Base-by-base conservation (phyloP, 2,329 filamentous ascomycete species). In the Xylariomycetidae sp. region DNA sequence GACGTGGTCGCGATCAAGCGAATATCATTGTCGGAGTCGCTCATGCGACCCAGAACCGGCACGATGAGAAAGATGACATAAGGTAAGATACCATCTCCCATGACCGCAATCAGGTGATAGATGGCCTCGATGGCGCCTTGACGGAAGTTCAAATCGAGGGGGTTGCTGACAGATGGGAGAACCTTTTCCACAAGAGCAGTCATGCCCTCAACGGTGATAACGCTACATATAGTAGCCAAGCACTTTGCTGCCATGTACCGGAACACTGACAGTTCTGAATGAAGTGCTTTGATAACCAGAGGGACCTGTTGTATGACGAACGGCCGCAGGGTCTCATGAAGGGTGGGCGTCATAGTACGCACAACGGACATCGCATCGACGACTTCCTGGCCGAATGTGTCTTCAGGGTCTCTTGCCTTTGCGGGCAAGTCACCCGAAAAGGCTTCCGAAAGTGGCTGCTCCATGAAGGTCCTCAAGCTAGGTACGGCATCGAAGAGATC, bases 11-110 rank as follows among this genome's bases (percentile, higher is more conserved):
- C 88, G 35, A 98, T 84, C 6, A 97, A 74, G 34, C 92, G 83
- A 34, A 98, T 85, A 55, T 97, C 92, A 44, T 94, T 90, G 56
- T 98, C 90, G 0, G 90, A 94, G 58, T 98, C 92, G 56, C 92
- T 97, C 92, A 98, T 98, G 27, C 92, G 82, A 34, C 92, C 92
- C 31, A 98, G 74, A 4, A 98, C 92, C 11, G 92, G 92, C 10
- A 97, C 94, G 38, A 98, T 94, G 45, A 98, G 77, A 77, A 98
- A 98, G 51, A 98, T 96, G 43, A 98, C 92, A 53, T 98, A 98
- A 3, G 94, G 92, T 18, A 98, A 65, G 37, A 98, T 98, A 23
- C 79, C 77, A 56, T 97, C 92, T 42, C 94, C 92, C 92, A 98
- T 98, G 32, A 96, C 89, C 40, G 94, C 87, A 44, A 98, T 98